Base-by-base conservation (phyloP, 2,329 filamentous ascomycete genomes). In the Colletotrichum sansevieriae region DNA sequence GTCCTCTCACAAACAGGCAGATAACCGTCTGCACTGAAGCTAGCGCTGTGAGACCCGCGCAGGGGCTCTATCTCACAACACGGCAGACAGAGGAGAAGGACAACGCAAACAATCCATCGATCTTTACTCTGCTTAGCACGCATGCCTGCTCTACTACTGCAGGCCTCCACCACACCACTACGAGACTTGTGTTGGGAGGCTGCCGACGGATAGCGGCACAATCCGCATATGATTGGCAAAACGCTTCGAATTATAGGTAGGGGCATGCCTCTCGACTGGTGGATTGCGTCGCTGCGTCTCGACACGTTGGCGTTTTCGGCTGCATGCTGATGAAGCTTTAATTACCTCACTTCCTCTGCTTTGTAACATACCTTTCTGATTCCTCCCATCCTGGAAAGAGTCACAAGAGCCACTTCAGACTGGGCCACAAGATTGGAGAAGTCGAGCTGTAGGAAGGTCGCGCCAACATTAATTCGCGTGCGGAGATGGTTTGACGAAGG, bases 321-420 rank as follows among this genome's bases (percentile, higher is more conserved):
- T 65, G 47, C 22, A 25, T 68, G 67, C 64, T 68, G 63, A 58
- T 68, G 67, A 64, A 33, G 49, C 58, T 69, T 63, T 70, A 68
- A 58, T 58, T 59, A 70, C 56, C 63, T 57, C 43, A 58, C 25
- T 46, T 39, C 63, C 49, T 66, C 20, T 33, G n/a, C 41, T 15
- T 47, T 29, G 41, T 43, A n/a, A 39, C 29, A 20, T 44, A 25
- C 33, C 12, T 35, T 37, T 37, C 47, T 35, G 41, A 35, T 46
- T 25, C 44, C 20, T 33, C 49, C 15, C 49, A 52, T 47, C 15
- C 60, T 63, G 51, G n/a, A 49, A 52, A 13, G 43, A 49, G 44
- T 51, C 35, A 18, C 25, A 52, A 13, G 43, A 49, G 44, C 41
- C 35, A 18, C 25, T 52, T 44, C 39, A 58, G 20, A n/a, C 20